Evolutionary conservation across 495 filamentous ascomycete genomes (phyloP), one percentile per base, ranked within the genome.

Genomic region (Penicillium salamii): DNA sequence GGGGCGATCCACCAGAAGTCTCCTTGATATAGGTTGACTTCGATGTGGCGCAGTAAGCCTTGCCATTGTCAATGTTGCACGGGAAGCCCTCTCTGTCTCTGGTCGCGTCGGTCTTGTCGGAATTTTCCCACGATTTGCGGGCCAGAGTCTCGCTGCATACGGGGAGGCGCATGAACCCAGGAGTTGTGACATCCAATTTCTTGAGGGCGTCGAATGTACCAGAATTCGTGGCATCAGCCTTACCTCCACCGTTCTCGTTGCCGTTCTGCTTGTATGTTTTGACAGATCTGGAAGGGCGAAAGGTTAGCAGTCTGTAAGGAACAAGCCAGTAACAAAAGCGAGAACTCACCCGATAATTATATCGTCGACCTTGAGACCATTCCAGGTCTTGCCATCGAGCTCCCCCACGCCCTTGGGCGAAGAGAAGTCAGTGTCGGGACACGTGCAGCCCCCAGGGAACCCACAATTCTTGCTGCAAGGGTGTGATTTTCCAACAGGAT

Each of bases 161-260:
- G 21, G 69, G 66, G 2, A 73, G 41, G 1, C 53, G 53, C 19
- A 71, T 54, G 49, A 53, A 65, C 26, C 59, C 61, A 6, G 65
- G 55, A 0, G 55, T 58, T 18, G 58, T 66, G 42, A 66, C 42
- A 42, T 68, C 55, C 23, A 15, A 7, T 32, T 59, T 49, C 18
- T 38, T n/a, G 15, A 68, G 53, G 18, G 54, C 49, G 5, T 59
- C 26, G 23, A 53, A 12, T 32, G 51, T 57, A 28, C 19, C 53
- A 7, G 33, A 6, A 46, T 60, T 41, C 37, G 17, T 26, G 3
- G 56, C 54, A 48, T 69, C 55, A 1, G 55, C 49, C 5, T 48
- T 15, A 5, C 9, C 15, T 12, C 49, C 60, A 20, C 58, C 62
- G 53, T 70, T 68, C 19, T 49, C 34, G 12, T 62, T 54, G 47